Base-by-base conservation (phyloP, 768 basidiomycete species). In the Coprinellus micaceus region DNA sequence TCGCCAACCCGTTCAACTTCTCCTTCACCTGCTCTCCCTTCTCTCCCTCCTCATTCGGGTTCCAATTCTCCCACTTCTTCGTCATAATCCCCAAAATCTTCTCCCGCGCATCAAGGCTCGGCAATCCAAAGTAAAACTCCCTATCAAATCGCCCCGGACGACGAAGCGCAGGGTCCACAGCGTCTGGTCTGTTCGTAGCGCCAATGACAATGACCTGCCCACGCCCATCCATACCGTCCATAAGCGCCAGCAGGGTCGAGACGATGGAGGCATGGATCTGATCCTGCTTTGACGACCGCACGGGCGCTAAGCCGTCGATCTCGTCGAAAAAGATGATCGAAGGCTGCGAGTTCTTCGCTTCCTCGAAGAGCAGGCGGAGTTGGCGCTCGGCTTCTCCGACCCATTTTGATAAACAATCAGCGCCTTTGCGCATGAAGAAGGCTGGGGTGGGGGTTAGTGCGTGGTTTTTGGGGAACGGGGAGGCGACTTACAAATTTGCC, bases 371-470 rank as follows among this genome's bases (percentile, higher is more conserved):
- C 39, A 98, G 80, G 1, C 97, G 85, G 2, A 99, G 80, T 68
- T 98, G 96, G 1, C 97, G 85, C 67, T 98, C 97, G 4, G 97
- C 96, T 73, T 99, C 97, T 52, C 97, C 97, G 12, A 99, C 97
- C 96, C 96, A 99, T 75, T 99, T 99, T 6, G 94, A 95, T 26
- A 98, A 79, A 62, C 91, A 92, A 71, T 99, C 97, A 30, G 97
- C 97, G 19, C 97, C 97, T 74, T 99, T 99, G 48, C 97, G 88
- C 97, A 99, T 98, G 79, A 96, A 99, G 77, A 99, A 99, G 1
- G 97, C 94, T 95, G 61, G 15, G 25, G 21, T 40, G 26, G 21
- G n/a, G 9, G 39, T 58, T 11, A 36, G 21, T 12, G 13, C 49
- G 37, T 28, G 19, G 57, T 49, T 28, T 53, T 26, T 19, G 19